These are phyloP conservation scores for Rhododendron simsii DNA, from an alignment of 148 eudicot species.

Conservation along the genomic window DNA sequence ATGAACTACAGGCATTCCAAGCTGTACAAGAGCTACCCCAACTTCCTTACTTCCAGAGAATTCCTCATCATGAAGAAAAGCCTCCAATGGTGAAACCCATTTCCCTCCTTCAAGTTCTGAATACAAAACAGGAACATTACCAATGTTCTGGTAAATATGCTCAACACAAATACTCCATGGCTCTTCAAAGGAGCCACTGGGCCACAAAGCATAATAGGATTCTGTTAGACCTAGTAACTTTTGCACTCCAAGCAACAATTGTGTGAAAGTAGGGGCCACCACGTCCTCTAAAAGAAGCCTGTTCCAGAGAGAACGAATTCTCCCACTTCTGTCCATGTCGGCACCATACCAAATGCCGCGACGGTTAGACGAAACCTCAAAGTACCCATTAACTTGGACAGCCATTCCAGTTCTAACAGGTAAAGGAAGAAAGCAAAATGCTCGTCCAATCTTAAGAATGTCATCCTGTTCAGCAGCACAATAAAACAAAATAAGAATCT, in stretches of 20 bases:
- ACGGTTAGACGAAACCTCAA: slow-evolving; percentile 98
- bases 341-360: slow-evolving; percentile 99
- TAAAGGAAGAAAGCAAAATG: slow-evolving; percentile 98
- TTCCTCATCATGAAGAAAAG: slow-evolving; percentile 85
- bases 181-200: slow-evolving; percentile 90
- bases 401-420: slow-evolving; percentile 89
- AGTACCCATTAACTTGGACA: slow-evolving; percentile 92
- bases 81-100: slow-evolving; percentile 76
- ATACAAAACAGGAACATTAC: slow-evolving; percentile 62
- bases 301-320: slow-evolving; percentile 92
- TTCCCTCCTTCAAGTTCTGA: slow-evolving; percentile 67
- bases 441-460: slow-evolving; percentile 64
- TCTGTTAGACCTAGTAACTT: slow-evolving; percentile 56
- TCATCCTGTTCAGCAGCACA: slow-evolving; percentile 56
- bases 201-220: slow-evolving; percentile 78
- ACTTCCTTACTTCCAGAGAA: slow-evolving; percentile 57
- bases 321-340: slow-evolving; percentile 99
- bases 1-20: slow-evolving; percentile 74
- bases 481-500: neutral
- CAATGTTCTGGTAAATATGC: slow-evolving; percentile 53
- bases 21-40: slow-evolving; percentile 68
- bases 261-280: slow-evolving; percentile 66
- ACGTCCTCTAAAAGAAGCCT: slow-evolving; percentile 92
- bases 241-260: slow-evolving; percentile 68
- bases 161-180: slow-evolving; percentile 89